Base-by-base conservation (phyloP, 2,329 filamentous ascomycete genomes). In the Alternaria sp. region DNA sequence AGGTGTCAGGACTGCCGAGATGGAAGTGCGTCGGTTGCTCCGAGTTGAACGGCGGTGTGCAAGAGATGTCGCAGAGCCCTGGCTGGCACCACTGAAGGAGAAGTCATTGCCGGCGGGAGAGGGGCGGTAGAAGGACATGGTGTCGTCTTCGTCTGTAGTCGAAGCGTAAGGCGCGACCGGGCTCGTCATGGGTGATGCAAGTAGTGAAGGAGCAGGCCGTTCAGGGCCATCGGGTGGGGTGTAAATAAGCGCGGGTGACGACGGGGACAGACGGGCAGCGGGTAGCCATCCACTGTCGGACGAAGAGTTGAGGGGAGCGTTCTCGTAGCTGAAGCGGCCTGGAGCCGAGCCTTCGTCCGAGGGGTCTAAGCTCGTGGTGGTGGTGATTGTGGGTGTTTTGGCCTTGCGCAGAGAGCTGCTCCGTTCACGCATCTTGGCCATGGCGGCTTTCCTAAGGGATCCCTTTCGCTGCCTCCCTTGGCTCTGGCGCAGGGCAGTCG, bases 121-220 rank as follows among this genome's bases (percentile, higher is more conserved):
- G 36, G 77, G 79, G 8, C 75, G 80, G 54, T 77, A 78, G 70
- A 94, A 90, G 40, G 90, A 89, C 28, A 93, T 81, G 15, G 88
- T 81, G 54, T 96, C 93, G 65, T 97, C 93, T 62, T 97, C 93
- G 76, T 96, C 92, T 1, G 92, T 96, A 4, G 91, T 93, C 25
- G 90, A 92, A 40, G 89, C 87, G 74, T 91, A 86, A 13, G 87
- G 86, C 62, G 88, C 84, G 19, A 85, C 84, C 32, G 87, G 86
- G 71, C 85, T 87, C 26, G 85, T 83, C 45, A 84, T 74, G 55
- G 64, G 74, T 56, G 73, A 77, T 54, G 75, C 77, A 45, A 77
- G 74, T 13, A 76, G 69, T 68, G 79, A 70, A 66, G 79, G 67
- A 78, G 69, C 76, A 78, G 68, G 76, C 62, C 67, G 72, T 56